A percentile compares a stretch with the other conserved stretches of the same genome.
phyloP scores from a whole-genome alignment of 2,329 filamentous ascomycete species.

The Tolypocladium tropicale region DNA sequence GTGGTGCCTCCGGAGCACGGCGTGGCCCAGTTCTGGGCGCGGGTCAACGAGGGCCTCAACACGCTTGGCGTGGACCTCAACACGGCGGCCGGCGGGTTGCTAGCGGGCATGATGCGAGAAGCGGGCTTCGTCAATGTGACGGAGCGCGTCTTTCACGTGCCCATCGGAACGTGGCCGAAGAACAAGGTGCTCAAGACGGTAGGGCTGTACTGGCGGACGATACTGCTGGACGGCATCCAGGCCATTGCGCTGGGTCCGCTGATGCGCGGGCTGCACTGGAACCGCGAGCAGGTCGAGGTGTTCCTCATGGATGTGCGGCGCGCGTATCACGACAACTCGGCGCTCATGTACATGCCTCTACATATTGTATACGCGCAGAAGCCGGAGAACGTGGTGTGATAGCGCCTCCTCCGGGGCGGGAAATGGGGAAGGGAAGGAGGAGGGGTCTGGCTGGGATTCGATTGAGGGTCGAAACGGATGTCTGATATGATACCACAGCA shows the following conservation, averaged over 20 bases:
- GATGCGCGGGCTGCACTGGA: constrained; percentile 38
- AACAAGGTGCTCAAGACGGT: constrained; percentile 40
- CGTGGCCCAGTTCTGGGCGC: constrained; percentile 35
- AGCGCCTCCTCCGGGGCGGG: background rate
- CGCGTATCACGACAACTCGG: constrained; percentile 34
- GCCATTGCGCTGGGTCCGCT: constrained; percentile 42
- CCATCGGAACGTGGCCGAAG: constrained; percentile 44
- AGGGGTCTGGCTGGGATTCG: background rate
- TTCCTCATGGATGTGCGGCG: constrained; percentile 37
- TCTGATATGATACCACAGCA: background rate
- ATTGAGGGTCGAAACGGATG: background rate
- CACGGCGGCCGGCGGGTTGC: constrained; percentile 26
- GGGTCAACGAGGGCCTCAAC: constrained; percentile 32
- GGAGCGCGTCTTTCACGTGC: constrained; percentile 38
- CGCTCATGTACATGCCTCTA: constrained; percentile 44
- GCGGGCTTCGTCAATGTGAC: constrained; percentile 43
- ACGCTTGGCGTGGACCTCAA: constrained; percentile 37
- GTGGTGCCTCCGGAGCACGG: constrained; percentile 27
- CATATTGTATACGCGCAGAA: constrained; percentile 46
- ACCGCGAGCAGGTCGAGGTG: constrained; percentile 34
- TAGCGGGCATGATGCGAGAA: constrained; percentile 35
- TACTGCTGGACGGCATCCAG: constrained; percentile 38
- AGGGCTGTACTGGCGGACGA: constrained; percentile 40
- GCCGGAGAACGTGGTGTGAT: constrained; percentile 15
- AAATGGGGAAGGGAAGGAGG: too few relatives aligned